Conservation (phyloP, 176 grass and related monocot species). For the Avena atlantica region DNA sequence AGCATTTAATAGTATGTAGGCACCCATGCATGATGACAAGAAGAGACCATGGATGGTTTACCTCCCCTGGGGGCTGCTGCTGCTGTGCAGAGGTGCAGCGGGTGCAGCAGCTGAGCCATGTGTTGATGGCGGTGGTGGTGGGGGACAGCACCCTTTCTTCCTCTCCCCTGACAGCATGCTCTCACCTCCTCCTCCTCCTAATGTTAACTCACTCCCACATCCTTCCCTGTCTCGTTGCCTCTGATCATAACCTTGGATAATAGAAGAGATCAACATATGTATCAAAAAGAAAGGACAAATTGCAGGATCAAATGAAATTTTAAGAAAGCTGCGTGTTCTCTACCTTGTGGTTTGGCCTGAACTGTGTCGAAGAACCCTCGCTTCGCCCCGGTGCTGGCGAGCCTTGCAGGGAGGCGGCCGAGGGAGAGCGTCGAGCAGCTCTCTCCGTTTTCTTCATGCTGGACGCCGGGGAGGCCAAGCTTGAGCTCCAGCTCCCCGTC, state of each 20-base stretch:
- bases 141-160: slow-evolving; percentile 60
- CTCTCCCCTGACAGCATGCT: slow-evolving; percentile 52
- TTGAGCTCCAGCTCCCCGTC: slow-evolving; percentile 71
- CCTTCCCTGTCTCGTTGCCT: slow-evolving; percentile 30
- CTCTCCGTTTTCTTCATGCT: slow-evolving; percentile 8
- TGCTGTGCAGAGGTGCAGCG: slow-evolving; percentile 38
- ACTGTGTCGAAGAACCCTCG: slow-evolving; percentile 59
- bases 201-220: slow-evolving; percentile 55
- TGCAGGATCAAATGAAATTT: background rate
- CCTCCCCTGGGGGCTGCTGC: slow-evolving; percentile 49
- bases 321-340: no score
- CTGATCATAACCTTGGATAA: slow-evolving; percentile 53
- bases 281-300: background rate
- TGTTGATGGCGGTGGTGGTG: slow-evolving; percentile 45
- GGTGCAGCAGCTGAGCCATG: slow-evolving; percentile 46
- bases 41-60: slow-evolving; percentile 37
- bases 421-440: slow-evolving; percentile 56
- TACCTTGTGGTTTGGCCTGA: slow-evolving; percentile 61
- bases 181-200: slow-evolving; percentile 39
- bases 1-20: slow-evolving; percentile 14
- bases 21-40: slow-evolving; percentile 41
- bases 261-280: background rate
- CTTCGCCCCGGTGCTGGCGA: slow-evolving; percentile 51
- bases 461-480: slow-evolving; percentile 70
- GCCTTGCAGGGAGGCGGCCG: slow-evolving; percentile 51